Percentiles rank a stretch among this genome's conserved stretches.
These are phyloP conservation scores for Corynascus novoguineensis DNA, from an alignment of 495 filamentous ascomycete genomes.

Conservation along the genomic window DNA sequence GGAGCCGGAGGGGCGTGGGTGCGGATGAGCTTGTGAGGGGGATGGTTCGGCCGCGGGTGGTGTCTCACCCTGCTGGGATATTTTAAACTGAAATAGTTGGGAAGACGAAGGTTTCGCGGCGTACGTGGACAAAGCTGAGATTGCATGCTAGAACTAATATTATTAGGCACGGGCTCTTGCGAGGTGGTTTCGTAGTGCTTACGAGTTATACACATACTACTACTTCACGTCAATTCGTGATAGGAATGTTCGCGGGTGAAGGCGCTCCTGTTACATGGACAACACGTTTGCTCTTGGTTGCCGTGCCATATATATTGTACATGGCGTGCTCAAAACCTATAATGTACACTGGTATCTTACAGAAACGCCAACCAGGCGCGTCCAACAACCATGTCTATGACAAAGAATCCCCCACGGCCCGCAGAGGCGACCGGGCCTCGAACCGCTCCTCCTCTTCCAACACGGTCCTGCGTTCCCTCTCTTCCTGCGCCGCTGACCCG, in stretches of 20 bases:
- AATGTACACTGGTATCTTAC: neutral
- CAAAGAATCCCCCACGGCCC: neutral
- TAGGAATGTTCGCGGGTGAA: neutral
- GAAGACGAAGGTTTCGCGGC: no score
- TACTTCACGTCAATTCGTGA: no score
- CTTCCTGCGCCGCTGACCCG: slow-evolving; percentile 12
- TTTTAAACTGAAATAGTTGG: neutral
- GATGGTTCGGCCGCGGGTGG: neutral
- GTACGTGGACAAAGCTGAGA: no score
- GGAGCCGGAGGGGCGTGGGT: neutral
- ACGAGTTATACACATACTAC: no score
- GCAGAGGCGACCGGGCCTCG: neutral
- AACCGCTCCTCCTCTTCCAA: neutral
- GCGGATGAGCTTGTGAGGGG: neutral
- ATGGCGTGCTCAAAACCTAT: neutral
- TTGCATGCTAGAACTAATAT: no score
- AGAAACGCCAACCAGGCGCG: no score
- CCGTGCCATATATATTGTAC: neutral
- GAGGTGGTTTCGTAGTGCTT: no score
- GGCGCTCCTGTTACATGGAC: neutral
- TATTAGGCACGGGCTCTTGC: no score
- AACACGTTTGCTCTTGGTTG: neutral
- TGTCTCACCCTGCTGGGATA: neutral
- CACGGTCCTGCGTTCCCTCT: neutral
- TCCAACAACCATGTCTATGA: neutral